A percentile compares a stretch with the other conserved stretches of the same genome.
Evolutionary conservation across 345 rosid genomes (phyloP).

Genomic region (Viola odorata): DNA sequence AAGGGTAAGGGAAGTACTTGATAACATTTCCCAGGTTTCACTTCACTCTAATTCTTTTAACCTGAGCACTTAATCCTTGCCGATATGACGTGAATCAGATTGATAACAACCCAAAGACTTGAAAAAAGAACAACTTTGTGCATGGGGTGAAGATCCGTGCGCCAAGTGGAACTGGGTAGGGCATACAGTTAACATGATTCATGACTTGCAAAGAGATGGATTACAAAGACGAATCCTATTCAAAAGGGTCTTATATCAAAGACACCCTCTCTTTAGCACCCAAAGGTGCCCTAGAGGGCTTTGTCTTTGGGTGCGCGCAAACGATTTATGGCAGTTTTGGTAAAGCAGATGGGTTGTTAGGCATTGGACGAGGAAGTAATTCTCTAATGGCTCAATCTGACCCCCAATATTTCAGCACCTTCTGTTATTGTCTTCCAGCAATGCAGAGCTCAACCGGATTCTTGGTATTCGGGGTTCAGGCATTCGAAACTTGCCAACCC

Average conservation of each 20-base stretch:
- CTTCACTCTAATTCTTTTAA: too few relatives aligned
- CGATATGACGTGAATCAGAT: too few relatives aligned
- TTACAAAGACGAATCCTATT: slow-evolving; percentile 13
- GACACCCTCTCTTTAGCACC: slow-evolving; percentile 20
- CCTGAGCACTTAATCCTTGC: too few relatives aligned
- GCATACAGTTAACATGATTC: too few relatives aligned
- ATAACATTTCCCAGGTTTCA: too few relatives aligned
- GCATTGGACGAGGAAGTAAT: not conserved
- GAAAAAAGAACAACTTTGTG: too few relatives aligned
- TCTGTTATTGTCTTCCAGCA: slow-evolving; percentile 31
- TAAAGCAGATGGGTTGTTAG: slow-evolving; percentile 13
- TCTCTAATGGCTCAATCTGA: slow-evolving; percentile 18
- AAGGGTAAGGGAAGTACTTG: too few relatives aligned
- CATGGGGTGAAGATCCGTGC: too few relatives aligned
- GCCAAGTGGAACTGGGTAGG: too few relatives aligned
- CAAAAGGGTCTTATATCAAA: slow-evolving; percentile 6
- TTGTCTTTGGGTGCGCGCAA: slow-evolving; percentile 23
- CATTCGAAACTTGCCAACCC: slow-evolving; percentile 8
- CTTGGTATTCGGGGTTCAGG: slow-evolving; percentile 18
- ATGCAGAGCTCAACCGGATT: slow-evolving; percentile 13
- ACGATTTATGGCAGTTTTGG: slow-evolving; percentile 1
- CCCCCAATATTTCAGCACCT: not conserved
- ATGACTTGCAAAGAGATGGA: too few relatives aligned
- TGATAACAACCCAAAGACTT: too few relatives aligned
- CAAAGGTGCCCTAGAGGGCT: not conserved